These are phyloP conservation scores for Capronia americana DNA, from an alignment of 2,329 filamentous ascomycete genomes.

Conservation along the genomic window DNA sequence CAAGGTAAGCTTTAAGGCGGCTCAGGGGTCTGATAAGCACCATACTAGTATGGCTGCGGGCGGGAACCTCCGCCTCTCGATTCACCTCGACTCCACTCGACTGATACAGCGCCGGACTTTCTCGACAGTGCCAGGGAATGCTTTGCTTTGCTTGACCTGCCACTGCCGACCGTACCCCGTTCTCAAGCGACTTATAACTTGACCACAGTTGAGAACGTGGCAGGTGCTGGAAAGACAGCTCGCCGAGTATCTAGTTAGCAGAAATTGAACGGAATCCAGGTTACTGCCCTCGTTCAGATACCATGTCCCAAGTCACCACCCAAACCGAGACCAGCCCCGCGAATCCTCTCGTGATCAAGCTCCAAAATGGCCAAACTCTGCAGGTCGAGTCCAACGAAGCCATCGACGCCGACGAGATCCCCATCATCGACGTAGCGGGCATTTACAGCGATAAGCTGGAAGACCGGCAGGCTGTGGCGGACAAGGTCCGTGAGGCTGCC, in stretches of 20 bases:
- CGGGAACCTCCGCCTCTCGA: neutral
- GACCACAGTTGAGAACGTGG: neutral
- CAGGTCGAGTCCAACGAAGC: slow-evolving; percentile 29
- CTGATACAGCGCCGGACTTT: neutral
- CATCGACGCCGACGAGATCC: slow-evolving; percentile 43
- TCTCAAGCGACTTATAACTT: neutral
- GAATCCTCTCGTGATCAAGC: slow-evolving; percentile 21
- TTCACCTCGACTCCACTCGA: neutral
- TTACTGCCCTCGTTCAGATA: neutral
- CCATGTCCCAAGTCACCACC: slow-evolving; percentile 16
- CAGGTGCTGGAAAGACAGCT: neutral
- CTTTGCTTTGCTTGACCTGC: neutral
- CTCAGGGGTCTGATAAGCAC: neutral
- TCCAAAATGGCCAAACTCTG: slow-evolving; percentile 30
- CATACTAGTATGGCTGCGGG: neutral
- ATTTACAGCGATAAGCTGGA: slow-evolving; percentile 47
- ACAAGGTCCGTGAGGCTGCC: slow-evolving; percentile 50
- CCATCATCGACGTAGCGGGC: slow-evolving; percentile 53
- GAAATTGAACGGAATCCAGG: neutral
- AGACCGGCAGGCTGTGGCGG: slow-evolving; percentile 50
- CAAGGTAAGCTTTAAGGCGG: neutral
- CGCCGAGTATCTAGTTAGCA: neutral
- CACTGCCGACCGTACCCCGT: neutral
- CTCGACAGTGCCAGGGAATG: neutral
- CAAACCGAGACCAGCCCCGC: slow-evolving; percentile 3